phyloP scores from a whole-genome alignment of 805 yeast species.

The Torulaspora gathmanii region DNA sequence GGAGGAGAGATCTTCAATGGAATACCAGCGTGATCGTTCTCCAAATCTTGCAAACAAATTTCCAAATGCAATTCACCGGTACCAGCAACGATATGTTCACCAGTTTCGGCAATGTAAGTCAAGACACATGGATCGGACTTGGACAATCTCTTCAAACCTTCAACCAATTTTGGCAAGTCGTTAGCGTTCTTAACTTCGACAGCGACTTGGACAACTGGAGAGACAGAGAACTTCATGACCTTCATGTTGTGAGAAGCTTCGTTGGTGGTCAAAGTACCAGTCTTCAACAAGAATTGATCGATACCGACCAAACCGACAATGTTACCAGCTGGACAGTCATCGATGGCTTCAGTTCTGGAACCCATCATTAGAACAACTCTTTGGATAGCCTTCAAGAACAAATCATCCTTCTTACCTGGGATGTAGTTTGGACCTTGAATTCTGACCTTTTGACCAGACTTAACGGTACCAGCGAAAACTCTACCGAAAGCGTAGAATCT shows the following conservation, averaged over 20 bases:
- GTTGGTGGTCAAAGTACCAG: slow-evolving; percentile 97
- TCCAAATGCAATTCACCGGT: slow-evolving; percentile 99
- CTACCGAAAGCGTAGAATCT: slow-evolving; percentile 99
- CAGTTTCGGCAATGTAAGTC: slow-evolving; percentile 80
- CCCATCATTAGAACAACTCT: slow-evolving; percentile 99
- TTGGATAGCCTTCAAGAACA: slow-evolving; percentile 95
- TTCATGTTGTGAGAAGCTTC: slow-evolving; percentile 98
- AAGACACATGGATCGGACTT: slow-evolving; percentile 99
- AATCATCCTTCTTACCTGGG: slow-evolving; percentile 97
- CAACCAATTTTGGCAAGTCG: slow-evolving; percentile 98
- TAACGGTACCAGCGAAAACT: slow-evolving; percentile 99
- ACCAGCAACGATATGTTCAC: slow-evolving; percentile 99
- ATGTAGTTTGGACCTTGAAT: slow-evolving; percentile 99
- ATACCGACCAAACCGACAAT: slow-evolving; percentile 99
- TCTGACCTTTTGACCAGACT: slow-evolving; percentile 98
- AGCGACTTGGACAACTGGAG: slow-evolving; percentile 99
- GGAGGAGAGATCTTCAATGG: slow-evolving; percentile 98
- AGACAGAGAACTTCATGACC: slow-evolving; percentile 99
- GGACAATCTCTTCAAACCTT: slow-evolving; percentile 99
- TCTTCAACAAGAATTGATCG: slow-evolving; percentile 98
- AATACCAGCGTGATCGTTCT: slow-evolving; percentile 98
- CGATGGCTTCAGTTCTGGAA: slow-evolving; percentile 95
- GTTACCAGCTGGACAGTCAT: slow-evolving; percentile 99
- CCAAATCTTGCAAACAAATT: slow-evolving; percentile 92
- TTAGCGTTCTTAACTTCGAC: slow-evolving; percentile 99